Base-by-base conservation (phyloP, 805 yeast species). In the Wickerhamiella sergipiensis region DNA sequence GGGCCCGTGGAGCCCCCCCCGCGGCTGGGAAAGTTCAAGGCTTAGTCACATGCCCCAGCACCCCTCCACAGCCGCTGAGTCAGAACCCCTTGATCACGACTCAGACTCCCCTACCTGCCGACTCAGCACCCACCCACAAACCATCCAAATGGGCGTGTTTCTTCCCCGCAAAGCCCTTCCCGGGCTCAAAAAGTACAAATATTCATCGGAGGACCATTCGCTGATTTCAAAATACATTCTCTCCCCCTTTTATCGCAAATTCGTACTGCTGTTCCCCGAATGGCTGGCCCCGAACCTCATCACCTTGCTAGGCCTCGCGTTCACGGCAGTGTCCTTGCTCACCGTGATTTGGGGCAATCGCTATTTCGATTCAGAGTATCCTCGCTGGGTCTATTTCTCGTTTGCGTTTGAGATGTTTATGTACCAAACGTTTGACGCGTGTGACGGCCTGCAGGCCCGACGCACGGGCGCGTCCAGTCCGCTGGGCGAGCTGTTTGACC, bases 381-480 rank as follows among this genome's bases (percentile, higher is more conserved):
- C 97, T 6, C 65, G 75, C 33, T 85, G 94, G 95, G 75, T 81
- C 17, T 85, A 83, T 63, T 75, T 77, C 57, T 69, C 81, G 45
- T 85, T 85, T 64, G 96, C 94, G 0, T 62, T 84, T 55, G 90
- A 95, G 6, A 68, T 89, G 57, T 88, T 89, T 63, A 70, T 88
- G 75, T 89, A 89, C 66, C 97, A 89, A 65, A 89, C 97, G 0
- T 87, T 89, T 65, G 97, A 89, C 66, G 95, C 95, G 0, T 85
- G 95, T 66, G 97, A 89, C 66, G 97, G 97, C 4, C 77, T 84
- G 56, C 97, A 89, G 65, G 97, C 97, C 15, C 79, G 97, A 63
- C 78, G 90, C 61, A 89, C 96, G 1, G 95, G 94, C n/a, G 94
- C 87, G 66, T 78, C 86, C 55, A 92, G 96, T 2, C 97, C 97